Percentiles rank a stretch among this genome's conserved stretches.
phyloP scores from a whole-genome alignment of 2,329 filamentous ascomycete genomes.

The Amauroascus verrucosus region DNA sequence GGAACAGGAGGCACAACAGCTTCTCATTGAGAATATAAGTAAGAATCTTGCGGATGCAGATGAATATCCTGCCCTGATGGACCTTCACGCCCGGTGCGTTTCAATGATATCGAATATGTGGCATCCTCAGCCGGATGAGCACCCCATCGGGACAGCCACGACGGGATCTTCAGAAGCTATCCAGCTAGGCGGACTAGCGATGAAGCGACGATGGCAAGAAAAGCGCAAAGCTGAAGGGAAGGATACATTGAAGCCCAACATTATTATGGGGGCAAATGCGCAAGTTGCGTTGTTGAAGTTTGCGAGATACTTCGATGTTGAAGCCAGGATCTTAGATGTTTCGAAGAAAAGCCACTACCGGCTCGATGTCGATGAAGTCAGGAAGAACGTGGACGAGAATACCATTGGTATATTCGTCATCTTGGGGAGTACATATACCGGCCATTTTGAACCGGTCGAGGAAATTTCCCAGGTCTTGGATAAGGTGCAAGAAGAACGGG shows the following conservation, averaged over 20 bases:
- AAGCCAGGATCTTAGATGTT: constrained; percentile 55
- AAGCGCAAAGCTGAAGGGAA: constrained; percentile 51
- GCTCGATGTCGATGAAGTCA: constrained; percentile 54
- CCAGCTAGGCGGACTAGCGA: constrained; percentile 58
- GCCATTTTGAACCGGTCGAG: constrained; percentile 62
- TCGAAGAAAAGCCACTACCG: constrained; percentile 50
- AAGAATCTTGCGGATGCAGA: constrained; percentile 66
- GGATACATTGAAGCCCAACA: constrained; percentile 55
- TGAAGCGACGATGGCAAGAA: constrained; percentile 67
- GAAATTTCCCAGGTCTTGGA: constrained; percentile 57
- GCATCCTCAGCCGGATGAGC: constrained; percentile 52
- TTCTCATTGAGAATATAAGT: constrained; percentile 57
- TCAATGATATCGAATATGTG: constrained; percentile 59
- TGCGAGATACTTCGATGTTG: constrained; percentile 61
- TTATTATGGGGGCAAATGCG: constrained; percentile 63
- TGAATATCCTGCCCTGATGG: constrained; percentile 50
- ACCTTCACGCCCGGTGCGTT: constrained; percentile 57
- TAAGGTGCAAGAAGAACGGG: constrained; percentile 51
- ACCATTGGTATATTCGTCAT: constrained; percentile 69
- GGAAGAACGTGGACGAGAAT: constrained; percentile 61
- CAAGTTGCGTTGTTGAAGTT: constrained; percentile 66
- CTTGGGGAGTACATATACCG: constrained; percentile 61
- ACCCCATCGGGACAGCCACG: constrained; percentile 57
- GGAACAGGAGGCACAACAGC: constrained; percentile 53
- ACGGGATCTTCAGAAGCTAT: constrained; percentile 64